Evolutionary conservation across 2,329 filamentous ascomycete genomes (phyloP).

Genomic region (Pestalotiopsis sp.): DNA sequence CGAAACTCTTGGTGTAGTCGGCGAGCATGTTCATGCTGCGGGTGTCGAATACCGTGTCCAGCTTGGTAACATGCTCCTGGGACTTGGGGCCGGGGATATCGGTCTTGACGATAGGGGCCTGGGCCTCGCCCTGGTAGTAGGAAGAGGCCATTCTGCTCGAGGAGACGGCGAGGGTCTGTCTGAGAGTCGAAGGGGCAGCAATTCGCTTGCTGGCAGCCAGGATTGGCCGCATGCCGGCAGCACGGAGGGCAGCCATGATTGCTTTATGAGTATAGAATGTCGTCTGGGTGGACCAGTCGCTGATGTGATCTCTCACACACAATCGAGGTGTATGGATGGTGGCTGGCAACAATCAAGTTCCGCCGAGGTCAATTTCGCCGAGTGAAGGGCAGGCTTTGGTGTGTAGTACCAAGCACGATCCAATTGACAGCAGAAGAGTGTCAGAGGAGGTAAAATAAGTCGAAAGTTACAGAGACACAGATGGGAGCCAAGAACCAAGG

Average conservation of each 20-base stretch:
- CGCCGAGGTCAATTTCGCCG: constrained; percentile 14
- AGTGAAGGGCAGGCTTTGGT: not conserved
- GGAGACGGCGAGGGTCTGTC: constrained; percentile 19
- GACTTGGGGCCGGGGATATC: constrained; percentile 77
- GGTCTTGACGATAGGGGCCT: constrained; percentile 55
- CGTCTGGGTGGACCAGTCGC: not conserved
- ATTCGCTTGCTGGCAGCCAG: constrained; percentile 21
- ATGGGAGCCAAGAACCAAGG: not conserved
- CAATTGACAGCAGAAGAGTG: constrained; percentile 25
- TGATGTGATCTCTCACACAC: not conserved
- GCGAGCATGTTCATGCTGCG: constrained; percentile 82
- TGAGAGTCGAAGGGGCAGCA: constrained; percentile 17
- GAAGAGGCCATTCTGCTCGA: constrained; percentile 29
- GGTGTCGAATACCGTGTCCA: constrained; percentile 82
- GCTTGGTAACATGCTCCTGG: constrained; percentile 67
- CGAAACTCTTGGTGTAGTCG: constrained; percentile 73
- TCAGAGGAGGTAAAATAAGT: not conserved
- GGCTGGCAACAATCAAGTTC: constrained; percentile 11
- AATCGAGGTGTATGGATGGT: not conserved
- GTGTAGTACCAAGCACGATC: constrained; percentile 7
- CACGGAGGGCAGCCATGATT: constrained; percentile 30
- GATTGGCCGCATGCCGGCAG: constrained; percentile 29
- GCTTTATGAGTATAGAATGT: not conserved
- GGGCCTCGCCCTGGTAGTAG: constrained; percentile 48
- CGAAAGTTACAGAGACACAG: not conserved